Evolutionary conservation across 495 filamentous ascomycete species (phyloP).

Genomic region (Penicillium silybi): DNA sequence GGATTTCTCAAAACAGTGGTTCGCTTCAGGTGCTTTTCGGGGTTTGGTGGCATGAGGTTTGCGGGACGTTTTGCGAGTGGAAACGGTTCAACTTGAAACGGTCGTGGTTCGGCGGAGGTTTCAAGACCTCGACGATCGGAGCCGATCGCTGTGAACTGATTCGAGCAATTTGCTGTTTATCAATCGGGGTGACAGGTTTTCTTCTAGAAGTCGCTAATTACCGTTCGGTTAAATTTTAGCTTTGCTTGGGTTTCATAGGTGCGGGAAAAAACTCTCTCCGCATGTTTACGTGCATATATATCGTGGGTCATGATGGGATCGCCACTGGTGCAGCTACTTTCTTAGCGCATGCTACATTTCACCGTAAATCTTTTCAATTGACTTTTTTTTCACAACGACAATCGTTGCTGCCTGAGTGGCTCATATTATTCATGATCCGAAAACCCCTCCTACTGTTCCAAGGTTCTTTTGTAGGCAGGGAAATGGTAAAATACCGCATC

Average conservation of each 20-base stretch:
- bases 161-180: not conserved
- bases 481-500: not conserved
- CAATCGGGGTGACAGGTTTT: not conserved
- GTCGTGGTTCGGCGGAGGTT: conserved; percentile 20
- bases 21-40: conserved; percentile 6
- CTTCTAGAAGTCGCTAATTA: conserved; percentile 5
- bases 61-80: not conserved
- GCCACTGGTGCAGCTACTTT: not conserved
- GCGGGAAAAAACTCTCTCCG: not conserved
- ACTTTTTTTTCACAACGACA: not conserved
- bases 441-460: too few relatives aligned
- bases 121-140: conserved; percentile 15
- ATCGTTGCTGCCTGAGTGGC: not conserved
- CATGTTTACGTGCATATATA: not conserved
- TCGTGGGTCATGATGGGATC: not conserved
- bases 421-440: too few relatives aligned
- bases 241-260: not conserved
- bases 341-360: not conserved
- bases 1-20: not conserved
- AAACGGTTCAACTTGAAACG: conserved; percentile 16
- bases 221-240: conserved; percentile 10
- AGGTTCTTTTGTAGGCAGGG: not conserved
- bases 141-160: conserved; percentile 6
- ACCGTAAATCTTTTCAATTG: not conserved
- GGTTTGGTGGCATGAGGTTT: too few relatives aligned